phyloP scores from a whole-genome alignment of 116 monocot species.

The Dioscorea cayenensis region DNA sequence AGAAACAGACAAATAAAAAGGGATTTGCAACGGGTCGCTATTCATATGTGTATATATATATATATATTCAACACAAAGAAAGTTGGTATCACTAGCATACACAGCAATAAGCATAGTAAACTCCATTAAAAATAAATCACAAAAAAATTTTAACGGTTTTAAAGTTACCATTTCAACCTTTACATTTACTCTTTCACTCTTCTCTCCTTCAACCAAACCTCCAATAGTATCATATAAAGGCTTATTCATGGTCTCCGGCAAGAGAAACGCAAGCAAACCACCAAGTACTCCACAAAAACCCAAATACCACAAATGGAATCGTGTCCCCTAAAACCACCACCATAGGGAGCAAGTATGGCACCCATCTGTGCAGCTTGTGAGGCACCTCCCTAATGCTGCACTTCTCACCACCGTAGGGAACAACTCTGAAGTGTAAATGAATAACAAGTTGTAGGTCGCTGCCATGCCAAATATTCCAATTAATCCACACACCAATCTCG shows the following conservation, averaged over 20 bases:
- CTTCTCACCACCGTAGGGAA: constrained; percentile 81
- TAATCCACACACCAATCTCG: constrained; percentile 38
- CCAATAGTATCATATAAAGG: constrained; percentile 62
- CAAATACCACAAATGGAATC: constrained; percentile 55
- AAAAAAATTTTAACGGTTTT: too few species aligned
- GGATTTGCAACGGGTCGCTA: too few species aligned
- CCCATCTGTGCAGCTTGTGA: constrained; percentile 63
- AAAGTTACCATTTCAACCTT: too few species aligned
- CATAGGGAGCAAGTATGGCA: constrained; percentile 62
- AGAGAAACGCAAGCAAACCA: constrained; percentile 33
- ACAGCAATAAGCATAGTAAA: too few species aligned
- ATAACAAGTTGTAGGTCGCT: constrained; percentile 53
- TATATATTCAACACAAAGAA: too few species aligned
- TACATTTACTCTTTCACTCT: too few species aligned
- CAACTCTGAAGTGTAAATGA: constrained; percentile 65
- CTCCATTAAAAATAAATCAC: too few species aligned
- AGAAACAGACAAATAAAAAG: too few species aligned
- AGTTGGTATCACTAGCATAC: too few species aligned
- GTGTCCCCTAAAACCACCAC: constrained; percentile 51
- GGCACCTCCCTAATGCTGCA: constrained; percentile 58
- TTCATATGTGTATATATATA: too few species aligned
- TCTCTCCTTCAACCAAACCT: constrained; percentile 32
- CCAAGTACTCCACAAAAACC: constrained; percentile 37
- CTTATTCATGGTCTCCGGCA: constrained; percentile 61
- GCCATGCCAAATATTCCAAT: constrained; percentile 67